phyloP scores from a whole-genome alignment of 768 basidiomycete species.

The Roridomyces roridus region DNA sequence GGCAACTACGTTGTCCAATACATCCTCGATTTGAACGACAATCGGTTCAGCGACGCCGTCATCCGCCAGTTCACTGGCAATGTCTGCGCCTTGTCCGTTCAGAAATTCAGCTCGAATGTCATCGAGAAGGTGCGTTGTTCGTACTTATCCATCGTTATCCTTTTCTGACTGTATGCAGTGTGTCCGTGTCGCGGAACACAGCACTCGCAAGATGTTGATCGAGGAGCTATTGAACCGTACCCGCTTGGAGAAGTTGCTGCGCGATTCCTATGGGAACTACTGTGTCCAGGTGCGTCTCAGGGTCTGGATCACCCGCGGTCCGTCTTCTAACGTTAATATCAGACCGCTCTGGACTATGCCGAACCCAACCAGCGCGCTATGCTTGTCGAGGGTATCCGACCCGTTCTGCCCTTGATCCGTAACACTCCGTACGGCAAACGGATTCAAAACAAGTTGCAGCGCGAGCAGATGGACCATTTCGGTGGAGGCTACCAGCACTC shows the following conservation, averaged over 20 bases:
- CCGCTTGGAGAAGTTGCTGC: slow-evolving; percentile 91
- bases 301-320: slow-evolving; percentile 12
- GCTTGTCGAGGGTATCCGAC: slow-evolving; percentile 96
- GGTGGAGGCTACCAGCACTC: slow-evolving; percentile 57
- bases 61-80: slow-evolving; percentile 98
- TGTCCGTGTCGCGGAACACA: slow-evolving; percentile 95
- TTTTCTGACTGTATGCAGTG: slow-evolving; percentile 46
- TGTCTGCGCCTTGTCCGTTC: slow-evolving; percentile 95
- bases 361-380: slow-evolving; percentile 92
- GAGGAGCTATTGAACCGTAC: slow-evolving; percentile 95
- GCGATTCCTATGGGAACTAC: slow-evolving; percentile 97
- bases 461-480: slow-evolving; percentile 83
- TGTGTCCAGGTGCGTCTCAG: slow-evolving; percentile 76
- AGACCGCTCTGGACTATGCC: slow-evolving; percentile 98
- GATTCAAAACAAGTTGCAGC: slow-evolving; percentile 97
- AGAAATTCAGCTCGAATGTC: slow-evolving; percentile 99
- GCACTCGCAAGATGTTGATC: slow-evolving; percentile 91
- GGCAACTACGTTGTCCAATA: slow-evolving; percentile 98
- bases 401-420: slow-evolving; percentile 96
- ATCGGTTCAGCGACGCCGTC: slow-evolving; percentile 95
- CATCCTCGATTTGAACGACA: slow-evolving; percentile 97
- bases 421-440: slow-evolving; percentile 99
- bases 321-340: slow-evolving; percentile 14
- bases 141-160: slow-evolving; percentile 1
- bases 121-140: slow-evolving; percentile 80